phyloP scores from a whole-genome alignment of 768 basidiomycete genomes.

The Lactarius tabidus region DNA sequence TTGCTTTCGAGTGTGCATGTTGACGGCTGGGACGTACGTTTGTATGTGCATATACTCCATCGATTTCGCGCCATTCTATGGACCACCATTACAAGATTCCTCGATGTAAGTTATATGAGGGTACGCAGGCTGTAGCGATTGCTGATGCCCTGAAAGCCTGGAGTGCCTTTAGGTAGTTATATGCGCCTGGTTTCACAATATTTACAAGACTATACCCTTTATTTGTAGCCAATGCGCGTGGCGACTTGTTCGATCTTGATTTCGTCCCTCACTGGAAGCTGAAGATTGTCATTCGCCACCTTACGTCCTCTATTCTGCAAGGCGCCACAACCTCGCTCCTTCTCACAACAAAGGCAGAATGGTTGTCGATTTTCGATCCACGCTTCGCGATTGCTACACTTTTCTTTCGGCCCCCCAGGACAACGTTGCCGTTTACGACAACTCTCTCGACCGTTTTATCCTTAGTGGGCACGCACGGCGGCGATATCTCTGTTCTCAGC shows the following conservation, averaged over 20 bases:
- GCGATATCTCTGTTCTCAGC: background rate
- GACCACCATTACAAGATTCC: background rate
- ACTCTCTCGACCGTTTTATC: background rate
- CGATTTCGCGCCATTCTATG: background rate
- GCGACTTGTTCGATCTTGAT: background rate
- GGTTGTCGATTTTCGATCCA: background rate
- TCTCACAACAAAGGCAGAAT: constrained; percentile 3
- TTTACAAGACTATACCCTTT: background rate
- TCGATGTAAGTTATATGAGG: background rate
- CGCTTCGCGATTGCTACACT: background rate
- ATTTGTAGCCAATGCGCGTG: background rate
- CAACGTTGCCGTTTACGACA: constrained; percentile 1
- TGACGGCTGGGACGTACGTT: background rate
- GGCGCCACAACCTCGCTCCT: background rate
- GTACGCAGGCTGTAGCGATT: background rate
- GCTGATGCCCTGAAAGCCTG: background rate
- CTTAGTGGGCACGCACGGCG: background rate
- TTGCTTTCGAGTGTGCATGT: background rate
- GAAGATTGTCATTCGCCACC: background rate
- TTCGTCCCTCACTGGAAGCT: background rate
- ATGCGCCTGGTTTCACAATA: background rate
- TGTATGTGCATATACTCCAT: background rate
- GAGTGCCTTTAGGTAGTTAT: background rate
- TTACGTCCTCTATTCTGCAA: background rate
- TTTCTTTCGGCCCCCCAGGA: constrained; percentile 1